Percentiles rank a stretch among this genome's conserved stretches.
Conservation (phyloP, 192 early-diverging fungal species). For the Umbelopsis sp. region DNA sequence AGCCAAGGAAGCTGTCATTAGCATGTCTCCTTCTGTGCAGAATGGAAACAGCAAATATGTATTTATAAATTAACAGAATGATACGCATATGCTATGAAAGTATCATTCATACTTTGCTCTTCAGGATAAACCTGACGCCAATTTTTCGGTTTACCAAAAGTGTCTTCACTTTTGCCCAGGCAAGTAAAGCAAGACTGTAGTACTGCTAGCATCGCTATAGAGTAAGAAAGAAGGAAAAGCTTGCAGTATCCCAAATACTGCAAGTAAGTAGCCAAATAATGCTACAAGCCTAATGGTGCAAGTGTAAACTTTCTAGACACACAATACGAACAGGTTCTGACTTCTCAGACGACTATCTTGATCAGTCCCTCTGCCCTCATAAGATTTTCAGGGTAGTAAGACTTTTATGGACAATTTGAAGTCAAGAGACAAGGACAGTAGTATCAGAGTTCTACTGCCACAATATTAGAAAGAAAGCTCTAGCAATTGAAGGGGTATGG, state of each 20-base stretch:
- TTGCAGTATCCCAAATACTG: not conserved
- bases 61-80: not conserved
- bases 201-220: not conserved
- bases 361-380: conserved; percentile 1
- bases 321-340: not conserved
- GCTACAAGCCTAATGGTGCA: too few relatives aligned
- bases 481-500: too few relatives aligned
- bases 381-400: conserved; percentile 6
- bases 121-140: not conserved
- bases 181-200: not conserved
- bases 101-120: not conserved
- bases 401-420: not conserved
- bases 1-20: too few relatives aligned
- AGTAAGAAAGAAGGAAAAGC: not conserved
- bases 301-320: too few relatives aligned
- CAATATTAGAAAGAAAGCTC: not conserved
- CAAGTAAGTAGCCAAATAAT: too few relatives aligned
- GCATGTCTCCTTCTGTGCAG: too few relatives aligned
- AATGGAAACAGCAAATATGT: too few relatives aligned
- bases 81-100: not conserved
- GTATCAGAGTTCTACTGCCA: too few relatives aligned
- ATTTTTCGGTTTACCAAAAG: not conserved
- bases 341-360: not conserved
- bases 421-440: too few relatives aligned
- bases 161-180: not conserved